These are phyloP conservation scores for Dioscorea dumetorum DNA, from an alignment of 106 monocot species.

Conservation along the genomic window DNA sequence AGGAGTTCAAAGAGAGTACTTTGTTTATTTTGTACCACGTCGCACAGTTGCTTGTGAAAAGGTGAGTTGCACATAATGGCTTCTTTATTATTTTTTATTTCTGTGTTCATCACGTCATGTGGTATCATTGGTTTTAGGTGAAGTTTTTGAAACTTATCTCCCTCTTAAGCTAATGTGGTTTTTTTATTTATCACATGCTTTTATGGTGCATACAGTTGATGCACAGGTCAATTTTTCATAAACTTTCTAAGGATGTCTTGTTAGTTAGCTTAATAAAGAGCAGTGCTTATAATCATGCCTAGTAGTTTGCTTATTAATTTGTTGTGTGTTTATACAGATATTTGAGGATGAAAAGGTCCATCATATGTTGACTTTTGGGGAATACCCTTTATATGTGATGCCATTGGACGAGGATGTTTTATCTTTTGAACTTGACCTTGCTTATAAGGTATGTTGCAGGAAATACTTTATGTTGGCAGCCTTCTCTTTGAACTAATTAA, in stretches of 20 bases:
- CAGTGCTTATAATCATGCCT: no score
- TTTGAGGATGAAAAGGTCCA: conserved; percentile 87
- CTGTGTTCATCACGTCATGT: no score
- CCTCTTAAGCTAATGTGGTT: no score
- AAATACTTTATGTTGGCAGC: not conserved
- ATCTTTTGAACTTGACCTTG: conserved; percentile 85
- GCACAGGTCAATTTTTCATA: no score
- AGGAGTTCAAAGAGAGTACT: conserved; percentile 78
- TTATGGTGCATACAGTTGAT: no score
- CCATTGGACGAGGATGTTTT: conserved; percentile 95
- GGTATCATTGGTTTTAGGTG: no score
- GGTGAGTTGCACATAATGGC: conserved; percentile 16
- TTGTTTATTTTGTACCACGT: conserved; percentile 95
- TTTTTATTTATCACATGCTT: no score
- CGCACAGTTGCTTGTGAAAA: conserved; percentile 94
- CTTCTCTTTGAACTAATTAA: not conserved
- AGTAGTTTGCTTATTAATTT: not conserved
- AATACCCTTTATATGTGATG: conserved; percentile 74
- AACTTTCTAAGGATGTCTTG: no score
- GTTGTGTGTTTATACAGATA: conserved; percentile 37
- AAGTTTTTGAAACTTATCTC: no score
- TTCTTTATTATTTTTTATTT: no score
- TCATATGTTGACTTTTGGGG: conserved; percentile 73
- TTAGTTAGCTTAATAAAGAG: no score
- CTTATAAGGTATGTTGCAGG: conserved; percentile 44